A percentile compares a stretch with the other conserved stretches of the same genome.
These are phyloP conservation scores for Phytophthora kernoviae DNA, from an alignment of 352 stramenopile genomes.

Conservation along the genomic window DNA sequence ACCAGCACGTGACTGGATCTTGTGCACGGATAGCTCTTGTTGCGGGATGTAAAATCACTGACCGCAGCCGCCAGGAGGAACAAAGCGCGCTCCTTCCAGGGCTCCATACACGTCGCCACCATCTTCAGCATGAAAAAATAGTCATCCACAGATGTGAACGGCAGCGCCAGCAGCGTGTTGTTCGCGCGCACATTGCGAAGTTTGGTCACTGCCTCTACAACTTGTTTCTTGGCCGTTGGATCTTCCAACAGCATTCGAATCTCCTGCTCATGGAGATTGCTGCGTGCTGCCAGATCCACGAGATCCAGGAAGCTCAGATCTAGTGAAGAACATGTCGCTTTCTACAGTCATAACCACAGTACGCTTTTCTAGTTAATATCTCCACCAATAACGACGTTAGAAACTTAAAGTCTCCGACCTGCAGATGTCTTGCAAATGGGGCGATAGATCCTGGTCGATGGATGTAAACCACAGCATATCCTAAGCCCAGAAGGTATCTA, in stretches of 20 bases:
- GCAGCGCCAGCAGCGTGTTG: constrained; percentile 83
- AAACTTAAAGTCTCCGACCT: constrained; percentile 18
- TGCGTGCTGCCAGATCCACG: constrained; percentile 29
- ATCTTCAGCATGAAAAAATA: constrained; percentile 95
- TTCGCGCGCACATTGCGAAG: constrained; percentile 41
- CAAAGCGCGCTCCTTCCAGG: constrained; percentile 74
- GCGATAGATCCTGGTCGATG: constrained; percentile 86
- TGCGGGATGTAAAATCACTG: constrained; percentile 97
- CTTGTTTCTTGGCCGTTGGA: constrained; percentile 41
- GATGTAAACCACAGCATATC: constrained; percentile 98
- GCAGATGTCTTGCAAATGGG: constrained; percentile 85
- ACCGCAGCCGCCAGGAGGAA: constrained; percentile 97
- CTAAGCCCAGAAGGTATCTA: constrained; percentile 91
- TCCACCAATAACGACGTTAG: not conserved
- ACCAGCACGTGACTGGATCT: constrained; percentile 94
- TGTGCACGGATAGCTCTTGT: constrained; percentile 92
- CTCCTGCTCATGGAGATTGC: constrained; percentile 27
- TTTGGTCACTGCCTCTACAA: constrained; percentile 58
- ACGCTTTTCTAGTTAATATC: not conserved
- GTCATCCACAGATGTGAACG: constrained; percentile 96
- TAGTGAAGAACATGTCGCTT: constrained; percentile 51
- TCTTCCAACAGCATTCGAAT: constrained; percentile 45
- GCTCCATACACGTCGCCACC: constrained; percentile 65
- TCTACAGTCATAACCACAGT: constrained; percentile 15
- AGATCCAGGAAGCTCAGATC: constrained; percentile 80